Percentiles rank a stretch among this genome's conserved stretches.
These are phyloP conservation scores for Sideroxylon spinosum DNA, from an alignment of 179 eudicot genomes.

Conservation along the genomic window DNA sequence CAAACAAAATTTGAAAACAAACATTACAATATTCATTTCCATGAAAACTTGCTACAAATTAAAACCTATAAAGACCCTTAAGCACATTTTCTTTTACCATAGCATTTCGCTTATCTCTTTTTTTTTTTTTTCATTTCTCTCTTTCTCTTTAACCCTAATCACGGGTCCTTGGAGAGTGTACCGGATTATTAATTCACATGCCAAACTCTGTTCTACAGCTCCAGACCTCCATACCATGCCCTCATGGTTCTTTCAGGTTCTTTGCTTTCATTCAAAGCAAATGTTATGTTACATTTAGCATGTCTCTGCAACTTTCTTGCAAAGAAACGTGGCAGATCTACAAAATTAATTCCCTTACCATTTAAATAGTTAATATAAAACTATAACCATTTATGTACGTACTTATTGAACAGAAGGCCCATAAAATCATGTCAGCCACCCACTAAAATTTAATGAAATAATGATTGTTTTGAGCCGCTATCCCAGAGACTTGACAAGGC, in stretches of 20 bases:
- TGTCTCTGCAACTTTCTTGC: slow-evolving; percentile 10
- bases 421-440: neutral
- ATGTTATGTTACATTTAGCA: slow-evolving; percentile 6
- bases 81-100: neutral
- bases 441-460: too few relatives aligned
- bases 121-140: too few relatives aligned
- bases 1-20: slow-evolving; percentile 27
- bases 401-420: neutral
- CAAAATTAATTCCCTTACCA: neutral
- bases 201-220: neutral
- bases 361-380: neutral
- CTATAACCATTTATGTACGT: neutral
- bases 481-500: too few relatives aligned
- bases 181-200: neutral
- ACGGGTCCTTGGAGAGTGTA: slow-evolving; percentile 5
- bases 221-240: slow-evolving; percentile 17
- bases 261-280: slow-evolving; percentile 21
- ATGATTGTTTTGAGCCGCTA: too few relatives aligned
- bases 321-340: neutral
- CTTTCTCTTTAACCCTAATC: neutral
- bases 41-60: slow-evolving; percentile 11
- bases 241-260: slow-evolving; percentile 10
- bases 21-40: neutral
- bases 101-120: neutral
- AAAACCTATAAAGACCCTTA: slow-evolving; percentile 7